A percentile compares a stretch with the other conserved stretches of the same genome.
Evolutionary conservation across 208 protist species (phyloP).

Genomic region (Leishmania martiniquensis): DNA sequence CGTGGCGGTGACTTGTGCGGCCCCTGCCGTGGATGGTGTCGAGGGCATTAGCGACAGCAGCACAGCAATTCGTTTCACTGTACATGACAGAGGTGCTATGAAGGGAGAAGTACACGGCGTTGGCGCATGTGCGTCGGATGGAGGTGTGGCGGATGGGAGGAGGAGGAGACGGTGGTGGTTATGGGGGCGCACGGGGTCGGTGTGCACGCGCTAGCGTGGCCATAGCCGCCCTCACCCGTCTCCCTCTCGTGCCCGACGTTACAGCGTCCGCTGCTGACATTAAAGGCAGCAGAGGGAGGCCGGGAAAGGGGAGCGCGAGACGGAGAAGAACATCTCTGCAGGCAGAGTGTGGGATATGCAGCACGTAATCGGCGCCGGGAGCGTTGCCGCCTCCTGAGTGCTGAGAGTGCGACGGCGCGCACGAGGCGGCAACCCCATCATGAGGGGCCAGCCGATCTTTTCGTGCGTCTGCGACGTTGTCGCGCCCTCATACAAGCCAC

Average conservation of each 20-base stretch:
- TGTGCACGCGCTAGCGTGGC: not conserved
- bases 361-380: no score
- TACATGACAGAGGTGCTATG: not conserved
- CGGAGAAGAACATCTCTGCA: not conserved
- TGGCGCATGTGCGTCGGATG: not conserved
- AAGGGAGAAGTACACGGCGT: not conserved
- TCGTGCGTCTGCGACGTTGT: no score
- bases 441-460: no score
- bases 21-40: not conserved
- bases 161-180: not conserved
- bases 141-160: not conserved
- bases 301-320: not conserved
- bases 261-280: not conserved
- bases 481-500: no score
- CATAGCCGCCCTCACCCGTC: not conserved
- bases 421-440: no score
- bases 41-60: not conserved
- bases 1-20: not conserved
- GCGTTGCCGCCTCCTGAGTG: no score
- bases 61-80: not conserved
- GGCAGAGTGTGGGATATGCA: no score
- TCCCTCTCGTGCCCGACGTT: no score
- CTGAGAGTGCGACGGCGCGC: no score
- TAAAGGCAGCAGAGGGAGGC: not conserved
- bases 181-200: not conserved